Evolutionary conservation across 1,284 basidiomycete genomes (phyloP), one percentile per base, ranked within the genome.

Genomic region (Phlebopus sp.): DNA sequence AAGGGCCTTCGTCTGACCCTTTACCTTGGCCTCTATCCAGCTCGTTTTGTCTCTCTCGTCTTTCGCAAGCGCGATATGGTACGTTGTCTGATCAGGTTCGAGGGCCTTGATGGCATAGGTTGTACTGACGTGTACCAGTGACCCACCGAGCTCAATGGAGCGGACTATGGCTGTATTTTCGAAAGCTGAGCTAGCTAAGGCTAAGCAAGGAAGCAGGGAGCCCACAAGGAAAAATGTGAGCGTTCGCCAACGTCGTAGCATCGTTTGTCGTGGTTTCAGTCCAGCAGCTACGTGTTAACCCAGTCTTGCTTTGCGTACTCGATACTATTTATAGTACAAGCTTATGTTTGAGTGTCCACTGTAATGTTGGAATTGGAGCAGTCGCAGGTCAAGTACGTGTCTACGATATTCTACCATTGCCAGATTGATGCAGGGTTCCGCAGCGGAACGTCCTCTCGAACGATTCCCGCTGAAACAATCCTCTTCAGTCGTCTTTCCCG

Each of bases 151-250:
- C 61, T 96, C 93, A 54, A 93, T 74, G 9, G 86, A 86, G 59
- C 91, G 86, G 18, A 92, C 87, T 53, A 97, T 77, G 50, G 86
- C 89, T 15, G 86, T 89, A 62, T 96, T 95, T 76, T 90, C 82
- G 70, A 88, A 96, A 4, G 82, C 77, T 52, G 69, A 68, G 51
- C 63, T 64, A 37, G 73, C 76, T 45, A 56, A 60, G 35, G 66
- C 63, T 45, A 69, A 51, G 9, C 63, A 66, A 36, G 60, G 62
- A 30, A 53, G 64, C 36, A 50, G 54, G 49, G 49, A 65, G 57
- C 63, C 55, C 47, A 67, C 64, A 17, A 76, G 57, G 57, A 75
- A 56, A 47, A 71, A 57, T 49, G 70, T 56, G 50, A 76, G 55
- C 29, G 62, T 60, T 56, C 51, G 68, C 75, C 76, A 76, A 58